Percentiles rank a stretch among this genome's conserved stretches.
Evolutionary conservation across 176 grass and related monocot species (phyloP).

Genomic region (Alloteropsis semialata): DNA sequence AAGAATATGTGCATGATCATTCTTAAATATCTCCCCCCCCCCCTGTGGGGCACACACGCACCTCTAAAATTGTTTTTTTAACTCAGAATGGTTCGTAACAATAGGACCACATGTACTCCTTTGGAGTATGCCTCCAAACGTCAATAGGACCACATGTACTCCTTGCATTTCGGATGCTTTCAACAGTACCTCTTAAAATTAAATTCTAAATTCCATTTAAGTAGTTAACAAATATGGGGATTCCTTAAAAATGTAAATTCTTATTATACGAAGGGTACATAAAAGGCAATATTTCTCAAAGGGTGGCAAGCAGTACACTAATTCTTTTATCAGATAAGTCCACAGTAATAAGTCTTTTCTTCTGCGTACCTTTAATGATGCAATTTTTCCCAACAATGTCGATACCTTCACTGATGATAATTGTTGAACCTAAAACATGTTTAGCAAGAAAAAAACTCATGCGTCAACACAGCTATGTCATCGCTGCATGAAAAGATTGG

Average conservation of each 20-base stretch:
- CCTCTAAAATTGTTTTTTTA: no score
- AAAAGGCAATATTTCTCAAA: conserved; percentile 22
- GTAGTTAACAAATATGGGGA: neutral
- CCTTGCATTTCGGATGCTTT: neutral
- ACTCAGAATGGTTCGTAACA: no score
- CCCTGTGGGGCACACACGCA: no score
- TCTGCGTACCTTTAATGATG: conserved; percentile 76
- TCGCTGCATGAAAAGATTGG: conserved; percentile 7
- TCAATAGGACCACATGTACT: neutral
- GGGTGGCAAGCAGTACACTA: neutral
- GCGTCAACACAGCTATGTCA: neutral
- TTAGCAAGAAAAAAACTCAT: neutral
- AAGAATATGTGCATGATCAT: no score
- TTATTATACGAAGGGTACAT: neutral
- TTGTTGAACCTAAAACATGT: conserved; percentile 48
- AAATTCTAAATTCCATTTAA: neutral
- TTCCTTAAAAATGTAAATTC: neutral
- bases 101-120: neutral
- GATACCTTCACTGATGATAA: conserved; percentile 86
- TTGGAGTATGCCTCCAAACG: neutral
- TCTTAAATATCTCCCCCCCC: no score
- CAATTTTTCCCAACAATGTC: conserved; percentile 72
- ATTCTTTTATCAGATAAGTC: conserved; percentile 10
- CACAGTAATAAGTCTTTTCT: conserved; percentile 15
- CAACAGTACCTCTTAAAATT: neutral